Base-by-base conservation (phyloP, 306 rosid species). In the Prunus mira region DNA sequence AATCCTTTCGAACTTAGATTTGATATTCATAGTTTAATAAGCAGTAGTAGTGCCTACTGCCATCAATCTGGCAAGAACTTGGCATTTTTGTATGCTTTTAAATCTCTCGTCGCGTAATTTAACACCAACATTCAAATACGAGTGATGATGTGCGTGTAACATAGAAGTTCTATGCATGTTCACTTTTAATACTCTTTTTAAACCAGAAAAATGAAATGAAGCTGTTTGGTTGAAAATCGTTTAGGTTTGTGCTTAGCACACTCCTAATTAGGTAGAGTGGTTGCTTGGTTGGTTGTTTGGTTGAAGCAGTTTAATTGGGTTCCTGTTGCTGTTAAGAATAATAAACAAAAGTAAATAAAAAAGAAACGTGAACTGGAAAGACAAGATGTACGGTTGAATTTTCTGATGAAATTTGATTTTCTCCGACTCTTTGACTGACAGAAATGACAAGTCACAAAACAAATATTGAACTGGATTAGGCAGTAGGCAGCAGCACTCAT, bases 81-180 rank as follows among this genome's bases (percentile, higher is more conserved):
- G 32, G 3, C 30, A 28, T 28, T 28, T 28, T 28, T 28, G 30
- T 28, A 2, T 0, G 6, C 0, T 4, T 32, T 32, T 32, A 32
- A 5, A 6, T 34, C 2, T 34, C 2, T 5, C 6, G 0, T 34
- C 1, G 1, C 8, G 8, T 34, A 5, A 34, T 34, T 34, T 34
- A 34, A 2, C 1, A 32, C 7, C 1, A 32, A 4, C 0, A 1
- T 32, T 32, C 1, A 32, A 5, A 32, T 1, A 32, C 7, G 1
- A 34, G 8, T 6, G 6, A 34, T 34, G 2, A 34, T 34, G 6
- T 1, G 1, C 1, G 0, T 1, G 38, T 5, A 1, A 32, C 8
- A 34, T 34, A 5, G 0, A 34, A 34, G 41, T 34, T 11, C 5
- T 15, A 49, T 13, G 18, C 52, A 49, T 1, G 18, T 4, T 50